These are phyloP conservation scores for Cryptococcus hybrid DNA, from an alignment of 1,284 basidiomycete genomes.

Conservation along the genomic window DNA sequence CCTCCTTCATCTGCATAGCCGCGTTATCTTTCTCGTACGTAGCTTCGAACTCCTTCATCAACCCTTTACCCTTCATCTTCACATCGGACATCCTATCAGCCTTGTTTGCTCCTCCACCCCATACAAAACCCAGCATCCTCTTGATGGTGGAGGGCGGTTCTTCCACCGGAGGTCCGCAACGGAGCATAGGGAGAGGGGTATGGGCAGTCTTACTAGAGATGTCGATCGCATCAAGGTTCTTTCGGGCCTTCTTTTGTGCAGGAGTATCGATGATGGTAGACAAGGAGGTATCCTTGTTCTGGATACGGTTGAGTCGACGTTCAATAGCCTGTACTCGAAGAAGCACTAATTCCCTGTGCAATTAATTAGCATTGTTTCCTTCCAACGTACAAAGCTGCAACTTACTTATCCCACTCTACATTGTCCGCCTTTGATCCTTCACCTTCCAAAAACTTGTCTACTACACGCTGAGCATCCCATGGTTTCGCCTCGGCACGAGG, in stretches of 20 bases:
- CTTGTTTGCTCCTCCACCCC: conserved; percentile 5
- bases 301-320: conserved; percentile 14
- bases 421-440: conserved; percentile 57
- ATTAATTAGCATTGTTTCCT: neutral
- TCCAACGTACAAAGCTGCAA: neutral
- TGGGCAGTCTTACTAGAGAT: neutral
- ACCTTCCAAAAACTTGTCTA: conserved; percentile 72
- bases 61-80: neutral
- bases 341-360: conserved; percentile 19
- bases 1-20: neutral
- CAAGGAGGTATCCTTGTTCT: neutral
- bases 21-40: neutral
- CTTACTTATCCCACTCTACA: conserved; percentile 32
- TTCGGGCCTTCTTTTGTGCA: conserved; percentile 1
- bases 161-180: neutral
- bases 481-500: conserved; percentile 55
- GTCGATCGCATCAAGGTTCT: neutral
- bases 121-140: conserved; percentile 21
- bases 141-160: conserved; percentile 27
- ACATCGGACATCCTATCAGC: neutral
- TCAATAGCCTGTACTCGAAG: conserved; percentile 34
- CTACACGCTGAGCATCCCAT: conserved; percentile 68
- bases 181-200: conserved; percentile 1
- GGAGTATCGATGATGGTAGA: conserved; percentile 3
- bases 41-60: conserved; percentile 4